Base-by-base conservation (phyloP, 176 grass and related monocot species). In the Alopecurus myosuroides region DNA sequence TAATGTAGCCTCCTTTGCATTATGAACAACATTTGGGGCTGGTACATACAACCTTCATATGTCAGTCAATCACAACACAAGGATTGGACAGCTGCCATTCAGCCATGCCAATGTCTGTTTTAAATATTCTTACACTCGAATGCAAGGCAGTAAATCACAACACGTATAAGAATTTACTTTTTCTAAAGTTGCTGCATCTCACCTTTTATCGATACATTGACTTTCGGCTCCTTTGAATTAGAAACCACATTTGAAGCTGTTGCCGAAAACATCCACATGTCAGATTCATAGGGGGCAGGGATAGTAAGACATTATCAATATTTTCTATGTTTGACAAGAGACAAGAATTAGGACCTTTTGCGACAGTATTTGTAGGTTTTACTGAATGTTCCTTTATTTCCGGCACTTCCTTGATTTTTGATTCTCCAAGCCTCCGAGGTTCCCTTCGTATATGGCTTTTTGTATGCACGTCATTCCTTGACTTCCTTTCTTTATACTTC, bases 401-500 rank as follows among this genome's bases (percentile, higher is more conserved):
- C 73, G 83, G 70, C 15, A 77, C 56, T 76, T 94, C 76, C 84
- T 91, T 95, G 64, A 69, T 90, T 88, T 84, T 90, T 88, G 85
- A n/a, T 41, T 89, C 87, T 37, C 85, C 74, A 39, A 92, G 84
- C 62, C 44, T 80, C 87, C 85, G 86, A 78, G 81, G 75, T 22
- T 76, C 62, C 42, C 84, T 88, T 86, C 88, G 68, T 69, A 85
- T 87, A 74, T 89, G 76, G 65, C 72, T 51, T 88, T 88, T 89
- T 25, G 66, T 63, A 80, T 91, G 73, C 70, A 91, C 36, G 39
- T 77, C 84, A 64, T 80, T 62, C 31, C 75, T 92, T 28, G 83
- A 80, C 37, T 81, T 96, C 55, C 82, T 79, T 77, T 94, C 97
- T 87, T 94, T 87, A 66, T 92, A 85, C 80, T 96, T 99, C 37